These are phyloP conservation scores for Pseudognaphalium luteoalbum DNA, from an alignment of 129 eudicot species.

Conservation along the genomic window DNA sequence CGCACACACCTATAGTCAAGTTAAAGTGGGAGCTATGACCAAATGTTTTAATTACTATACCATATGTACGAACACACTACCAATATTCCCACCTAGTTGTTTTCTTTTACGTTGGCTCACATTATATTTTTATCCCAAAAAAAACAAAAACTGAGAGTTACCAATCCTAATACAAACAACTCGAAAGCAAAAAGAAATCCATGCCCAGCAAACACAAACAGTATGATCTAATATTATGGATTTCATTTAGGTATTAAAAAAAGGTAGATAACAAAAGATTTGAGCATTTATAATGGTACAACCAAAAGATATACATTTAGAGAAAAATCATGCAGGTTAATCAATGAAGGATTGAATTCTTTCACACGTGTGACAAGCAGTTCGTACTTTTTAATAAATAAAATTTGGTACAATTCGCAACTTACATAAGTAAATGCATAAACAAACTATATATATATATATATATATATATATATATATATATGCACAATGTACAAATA, in stretches of 20 bases:
- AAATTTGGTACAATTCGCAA: not conserved
- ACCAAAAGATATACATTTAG: not conserved
- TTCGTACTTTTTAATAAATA: not conserved
- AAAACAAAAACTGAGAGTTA: too few relatives aligned
- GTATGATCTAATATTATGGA: not conserved
- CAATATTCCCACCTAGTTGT: too few relatives aligned
- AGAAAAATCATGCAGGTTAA: not conserved
- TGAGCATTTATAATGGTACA: slow-evolving; percentile 1
- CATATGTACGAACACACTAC: too few relatives aligned
- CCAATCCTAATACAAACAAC: too few relatives aligned
- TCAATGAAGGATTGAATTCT: not conserved
- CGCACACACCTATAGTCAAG: slow-evolving; percentile 26
- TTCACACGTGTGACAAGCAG: not conserved
- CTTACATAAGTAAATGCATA: not conserved
- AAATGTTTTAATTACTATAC: not conserved
- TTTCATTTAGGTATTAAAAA: not conserved
- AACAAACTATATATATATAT: not conserved
- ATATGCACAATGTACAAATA: slow-evolving; percentile 12
- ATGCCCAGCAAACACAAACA: not conserved
- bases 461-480: too few relatives aligned
- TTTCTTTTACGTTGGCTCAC: too few relatives aligned
- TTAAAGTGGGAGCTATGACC: slow-evolving; percentile 27
- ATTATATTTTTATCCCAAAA: too few relatives aligned
- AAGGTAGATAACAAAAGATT: not conserved
- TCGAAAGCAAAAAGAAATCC: too few relatives aligned